Base-by-base conservation (phyloP, 2,329 filamentous ascomycete genomes). In the Neoscytalidium dimidiatum region DNA sequence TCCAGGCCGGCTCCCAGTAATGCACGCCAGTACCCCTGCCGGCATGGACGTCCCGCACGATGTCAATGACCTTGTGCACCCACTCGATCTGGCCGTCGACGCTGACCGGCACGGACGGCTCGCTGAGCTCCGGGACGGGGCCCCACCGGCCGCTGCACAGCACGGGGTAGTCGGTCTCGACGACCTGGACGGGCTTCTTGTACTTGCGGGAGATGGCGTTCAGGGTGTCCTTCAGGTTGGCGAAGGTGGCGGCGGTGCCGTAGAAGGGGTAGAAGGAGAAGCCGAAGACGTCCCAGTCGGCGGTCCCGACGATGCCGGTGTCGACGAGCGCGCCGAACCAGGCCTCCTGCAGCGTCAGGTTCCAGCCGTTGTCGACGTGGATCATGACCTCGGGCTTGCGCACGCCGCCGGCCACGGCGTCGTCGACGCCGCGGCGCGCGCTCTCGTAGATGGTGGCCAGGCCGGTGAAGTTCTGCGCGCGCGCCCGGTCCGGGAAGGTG, bases 261-360 rank as follows among this genome's bases (percentile, higher is more conserved):
- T 90, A 92, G 76, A 91, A 92, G 0, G 90, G 90, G 71, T 92
- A 92, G 77, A 88, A 92, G 0, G 86, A 89, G 0, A 92, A 85
- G 5, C 88, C 90, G 78, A 92, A 90, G 68, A 90, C 83, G 73
- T 92, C 90, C 66, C 88, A 91, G 68, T 91, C 89, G 6, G 78
- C 76, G 0, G 78, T 70, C 3, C 74, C 71, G 3, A 89, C 78
- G 0, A 80, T 79, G 1, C 85, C 87, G 2, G 79, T 80, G 28
- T 83, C 82, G 77, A 91, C 92, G 21, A 64, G 53, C 11, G 52
- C 52, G 23, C 29, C 9, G 62, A 64, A 64, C 75, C 86, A 91
- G 78, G 82, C 88, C 67, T 89, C 78, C 72, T 92, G 89, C 3
- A 84, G 84, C 4, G 77, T 80, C 87, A 86, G 90, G 68, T 89